phyloP scores from a whole-genome alignment of 2,329 filamentous ascomycete genomes.

The Colletotrichum godetiae region DNA sequence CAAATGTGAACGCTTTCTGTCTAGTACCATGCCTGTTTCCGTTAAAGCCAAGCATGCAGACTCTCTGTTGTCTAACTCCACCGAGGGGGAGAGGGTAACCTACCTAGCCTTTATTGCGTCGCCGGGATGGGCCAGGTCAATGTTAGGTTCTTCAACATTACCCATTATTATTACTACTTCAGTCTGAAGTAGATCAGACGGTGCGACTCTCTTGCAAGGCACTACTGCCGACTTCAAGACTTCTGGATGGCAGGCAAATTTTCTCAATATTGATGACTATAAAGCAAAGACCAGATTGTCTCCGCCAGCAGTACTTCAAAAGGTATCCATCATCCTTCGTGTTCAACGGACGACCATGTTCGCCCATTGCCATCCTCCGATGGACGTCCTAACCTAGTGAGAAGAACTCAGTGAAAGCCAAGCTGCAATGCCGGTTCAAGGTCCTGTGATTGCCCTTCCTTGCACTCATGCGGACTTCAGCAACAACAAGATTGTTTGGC shows the following conservation, averaged over 20 bases:
- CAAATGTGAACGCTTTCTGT: too few relatives aligned
- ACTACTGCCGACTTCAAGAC: too few relatives aligned
- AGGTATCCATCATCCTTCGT: slow-evolving; percentile 4
- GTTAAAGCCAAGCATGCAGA: too few relatives aligned
- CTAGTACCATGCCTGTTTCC: background rate
- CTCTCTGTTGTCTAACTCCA: background rate
- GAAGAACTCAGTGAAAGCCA: slow-evolving; percentile 31
- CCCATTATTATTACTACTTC: too few relatives aligned
- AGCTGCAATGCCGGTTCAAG: slow-evolving; percentile 31
- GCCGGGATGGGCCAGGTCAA: too few relatives aligned
- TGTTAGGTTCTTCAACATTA: too few relatives aligned
- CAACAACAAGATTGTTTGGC: background rate
- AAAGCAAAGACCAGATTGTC: slow-evolving; percentile 1
- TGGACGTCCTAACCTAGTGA: slow-evolving; percentile 2
- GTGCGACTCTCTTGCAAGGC: too few relatives aligned
- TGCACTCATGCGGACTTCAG: slow-evolving; percentile 14
- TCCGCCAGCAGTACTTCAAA: slow-evolving; percentile 17
- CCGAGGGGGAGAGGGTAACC: too few relatives aligned
- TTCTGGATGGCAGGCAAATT: background rate
- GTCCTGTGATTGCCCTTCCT: slow-evolving; percentile 32
- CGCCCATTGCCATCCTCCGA: background rate
- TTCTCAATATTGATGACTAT: slow-evolving; percentile 17
- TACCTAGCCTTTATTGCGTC: background rate
- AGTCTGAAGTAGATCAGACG: too few relatives aligned
- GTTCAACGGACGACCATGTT: slow-evolving; percentile 7